phyloP scores from a whole-genome alignment of 2,329 filamentous ascomycete species.

The Cryphonectria parasitica region DNA sequence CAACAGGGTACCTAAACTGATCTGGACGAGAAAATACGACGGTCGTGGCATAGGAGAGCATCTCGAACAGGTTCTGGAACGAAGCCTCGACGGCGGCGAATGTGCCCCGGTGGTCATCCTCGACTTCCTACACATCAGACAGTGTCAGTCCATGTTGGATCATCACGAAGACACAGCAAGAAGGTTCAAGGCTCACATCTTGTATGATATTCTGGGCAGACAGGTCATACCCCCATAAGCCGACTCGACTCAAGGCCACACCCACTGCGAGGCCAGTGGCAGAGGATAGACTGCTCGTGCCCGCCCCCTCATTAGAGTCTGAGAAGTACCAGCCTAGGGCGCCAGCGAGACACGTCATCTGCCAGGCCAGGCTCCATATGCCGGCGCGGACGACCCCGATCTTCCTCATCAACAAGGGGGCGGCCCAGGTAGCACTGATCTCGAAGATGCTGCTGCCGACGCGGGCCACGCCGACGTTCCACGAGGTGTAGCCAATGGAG shows the following conservation, averaged over 20 bases:
- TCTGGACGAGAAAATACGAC: slow-evolving; percentile 65
- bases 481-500: slow-evolving; percentile 53
- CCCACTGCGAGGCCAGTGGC: slow-evolving; percentile 54
- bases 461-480: slow-evolving; percentile 57
- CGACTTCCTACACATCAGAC: slow-evolving; percentile 50
- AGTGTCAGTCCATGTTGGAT: neutral
- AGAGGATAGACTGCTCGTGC: slow-evolving; percentile 39
- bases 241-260: slow-evolving; percentile 60
- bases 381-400: slow-evolving; percentile 67
- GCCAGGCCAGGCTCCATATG: slow-evolving; percentile 72
- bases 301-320: slow-evolving; percentile 28
- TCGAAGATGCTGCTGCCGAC: slow-evolving; percentile 59
- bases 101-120: slow-evolving; percentile 59
- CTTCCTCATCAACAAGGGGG: slow-evolving; percentile 56
- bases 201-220: slow-evolving; percentile 65
- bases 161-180: neutral
- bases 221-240: slow-evolving; percentile 65
- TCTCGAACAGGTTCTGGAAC: slow-evolving; percentile 71
- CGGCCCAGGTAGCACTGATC: slow-evolving; percentile 63
- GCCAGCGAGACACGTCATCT: slow-evolving; percentile 58
- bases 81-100: slow-evolving; percentile 72
- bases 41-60: slow-evolving; percentile 67
- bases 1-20: slow-evolving; percentile 66
- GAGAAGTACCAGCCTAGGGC: slow-evolving; percentile 49
- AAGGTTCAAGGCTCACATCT: slow-evolving; percentile 48